These are phyloP conservation scores for Bacidia gigantensis DNA, from an alignment of 495 filamentous ascomycete genomes.

Conservation along the genomic window DNA sequence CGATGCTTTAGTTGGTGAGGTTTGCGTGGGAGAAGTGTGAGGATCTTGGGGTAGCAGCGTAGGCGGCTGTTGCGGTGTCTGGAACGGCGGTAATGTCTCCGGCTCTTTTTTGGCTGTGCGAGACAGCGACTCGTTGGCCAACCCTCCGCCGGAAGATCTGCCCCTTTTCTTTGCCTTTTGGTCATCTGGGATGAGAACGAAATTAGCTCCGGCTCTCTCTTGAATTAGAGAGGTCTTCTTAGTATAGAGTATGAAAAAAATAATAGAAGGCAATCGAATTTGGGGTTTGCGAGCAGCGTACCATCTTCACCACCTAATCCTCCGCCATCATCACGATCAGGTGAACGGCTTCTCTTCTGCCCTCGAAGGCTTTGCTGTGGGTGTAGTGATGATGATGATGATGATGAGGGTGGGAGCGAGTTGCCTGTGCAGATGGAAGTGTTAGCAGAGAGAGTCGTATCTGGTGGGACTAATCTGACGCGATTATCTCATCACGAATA, in stretches of 20 bases:
- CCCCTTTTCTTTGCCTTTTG: constrained; percentile 74
- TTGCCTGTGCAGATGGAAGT: constrained; percentile 27
- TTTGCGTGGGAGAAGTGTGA: constrained; percentile 46
- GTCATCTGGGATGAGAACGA: constrained; percentile 36
- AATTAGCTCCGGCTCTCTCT: constrained; percentile 7
- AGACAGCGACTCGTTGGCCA: constrained; percentile 28
- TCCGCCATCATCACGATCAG: constrained; percentile 52
- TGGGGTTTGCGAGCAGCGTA: too few species aligned
- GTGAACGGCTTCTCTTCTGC: constrained; percentile 86
- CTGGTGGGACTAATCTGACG: neutral
- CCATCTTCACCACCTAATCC: constrained; percentile 67
- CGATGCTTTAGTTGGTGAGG: constrained; percentile 69
- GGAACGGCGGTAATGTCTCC: constrained; percentile 39
- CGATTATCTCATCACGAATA: neutral
- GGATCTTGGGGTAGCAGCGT: constrained; percentile 48
- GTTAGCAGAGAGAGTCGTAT: constrained; percentile 7
- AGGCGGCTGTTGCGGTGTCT: constrained; percentile 68
- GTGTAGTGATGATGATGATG: constrained; percentile 27
- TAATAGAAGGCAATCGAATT: too few species aligned
- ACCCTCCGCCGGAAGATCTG: constrained; percentile 64
- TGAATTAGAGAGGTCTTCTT: too few species aligned
- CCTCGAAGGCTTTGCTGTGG: constrained; percentile 53
- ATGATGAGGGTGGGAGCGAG: constrained; percentile 30
- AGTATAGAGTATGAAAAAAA: too few species aligned
- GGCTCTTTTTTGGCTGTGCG: constrained; percentile 35